A percentile compares a stretch with the other conserved stretches of the same genome.
Conservation (phyloP, 306 rosid species). For the Acacia acuminata region DNA sequence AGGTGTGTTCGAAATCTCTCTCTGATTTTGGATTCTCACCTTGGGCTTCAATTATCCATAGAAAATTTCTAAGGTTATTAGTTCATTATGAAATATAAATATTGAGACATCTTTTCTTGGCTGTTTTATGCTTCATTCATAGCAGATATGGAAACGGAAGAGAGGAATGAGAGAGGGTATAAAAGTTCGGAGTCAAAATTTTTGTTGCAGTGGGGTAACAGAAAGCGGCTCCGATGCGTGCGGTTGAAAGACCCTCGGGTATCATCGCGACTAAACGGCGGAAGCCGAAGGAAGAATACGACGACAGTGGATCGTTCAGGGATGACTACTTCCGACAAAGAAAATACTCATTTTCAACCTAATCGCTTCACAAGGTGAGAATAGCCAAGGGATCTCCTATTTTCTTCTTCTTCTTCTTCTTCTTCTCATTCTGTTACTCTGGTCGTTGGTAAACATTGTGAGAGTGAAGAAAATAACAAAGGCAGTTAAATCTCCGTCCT, state of each 20-base stretch:
- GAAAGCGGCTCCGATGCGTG: constrained; percentile 64
- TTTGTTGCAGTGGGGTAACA: constrained; percentile 80
- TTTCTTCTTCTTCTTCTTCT: not conserved
- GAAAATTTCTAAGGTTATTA: not conserved
- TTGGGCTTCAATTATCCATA: not conserved
- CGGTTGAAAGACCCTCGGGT: constrained; percentile 71
- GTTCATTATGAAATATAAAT: constrained; percentile 25
- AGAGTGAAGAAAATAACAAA: not conserved
- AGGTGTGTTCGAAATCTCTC: not conserved
- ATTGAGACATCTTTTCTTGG: not conserved
- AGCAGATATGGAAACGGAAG: constrained; percentile 67
- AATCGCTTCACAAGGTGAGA: constrained; percentile 67
- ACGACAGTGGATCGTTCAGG: constrained; percentile 45
- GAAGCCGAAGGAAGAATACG: constrained; percentile 52
- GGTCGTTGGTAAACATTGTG: not conserved
- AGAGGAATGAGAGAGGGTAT: constrained; percentile 57
- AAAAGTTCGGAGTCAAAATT: constrained; percentile 59
- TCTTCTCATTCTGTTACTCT: not conserved
- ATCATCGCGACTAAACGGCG: constrained; percentile 57
- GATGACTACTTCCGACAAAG: constrained; percentile 49
- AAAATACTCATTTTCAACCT: constrained; percentile 49
- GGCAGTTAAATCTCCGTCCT: not conserved
- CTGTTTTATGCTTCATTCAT: not conserved
- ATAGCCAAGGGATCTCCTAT: constrained; percentile 10
- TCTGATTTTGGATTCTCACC: not conserved